Percentiles rank a stretch among this genome's conserved stretches.
These are phyloP conservation scores for Dactylellina sp. DNA, from an alignment of 2,329 filamentous ascomycete species.

Conservation along the genomic window DNA sequence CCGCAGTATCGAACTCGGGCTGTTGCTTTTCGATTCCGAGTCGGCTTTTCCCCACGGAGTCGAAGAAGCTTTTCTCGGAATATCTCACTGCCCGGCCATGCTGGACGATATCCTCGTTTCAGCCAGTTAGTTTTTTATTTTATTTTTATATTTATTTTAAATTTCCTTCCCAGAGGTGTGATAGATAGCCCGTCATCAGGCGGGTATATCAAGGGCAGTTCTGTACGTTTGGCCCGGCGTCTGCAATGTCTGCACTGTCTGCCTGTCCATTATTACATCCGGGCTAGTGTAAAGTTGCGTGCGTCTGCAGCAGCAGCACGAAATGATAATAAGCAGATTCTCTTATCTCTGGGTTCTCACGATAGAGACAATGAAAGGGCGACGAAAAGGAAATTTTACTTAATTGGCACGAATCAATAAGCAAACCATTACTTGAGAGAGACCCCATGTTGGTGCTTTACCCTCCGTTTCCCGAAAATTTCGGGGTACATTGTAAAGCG, in stretches of 20 bases:
- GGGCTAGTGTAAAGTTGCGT: neutral
- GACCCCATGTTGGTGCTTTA: neutral
- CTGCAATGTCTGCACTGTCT: no score
- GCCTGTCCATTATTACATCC: no score
- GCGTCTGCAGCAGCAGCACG: neutral
- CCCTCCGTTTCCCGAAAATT: constrained; percentile 28
- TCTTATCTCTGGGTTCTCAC: constrained; percentile 23
- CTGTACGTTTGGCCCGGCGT: neutral
- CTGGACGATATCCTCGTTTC: no score
- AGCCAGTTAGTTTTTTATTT: no score
- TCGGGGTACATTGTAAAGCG: constrained; percentile 44
- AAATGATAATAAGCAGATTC: neutral
- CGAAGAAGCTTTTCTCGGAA: neutral
- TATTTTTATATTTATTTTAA: no score
- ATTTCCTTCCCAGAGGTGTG: no score
- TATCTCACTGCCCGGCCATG: no score
- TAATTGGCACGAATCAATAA: constrained; percentile 48
- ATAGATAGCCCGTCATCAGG: constrained; percentile 12
- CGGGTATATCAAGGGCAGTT: constrained; percentile 1
- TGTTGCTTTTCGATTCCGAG: constrained; percentile 20
- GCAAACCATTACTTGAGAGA: constrained; percentile 52
- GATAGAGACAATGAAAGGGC: neutral
- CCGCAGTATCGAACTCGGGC: no score
- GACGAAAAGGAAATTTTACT: constrained; percentile 25
- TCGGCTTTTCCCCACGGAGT: constrained; percentile 18